These are phyloP conservation scores for Arctium lappa DNA, from an alignment of 129 eudicot species.

Conservation along the genomic window DNA sequence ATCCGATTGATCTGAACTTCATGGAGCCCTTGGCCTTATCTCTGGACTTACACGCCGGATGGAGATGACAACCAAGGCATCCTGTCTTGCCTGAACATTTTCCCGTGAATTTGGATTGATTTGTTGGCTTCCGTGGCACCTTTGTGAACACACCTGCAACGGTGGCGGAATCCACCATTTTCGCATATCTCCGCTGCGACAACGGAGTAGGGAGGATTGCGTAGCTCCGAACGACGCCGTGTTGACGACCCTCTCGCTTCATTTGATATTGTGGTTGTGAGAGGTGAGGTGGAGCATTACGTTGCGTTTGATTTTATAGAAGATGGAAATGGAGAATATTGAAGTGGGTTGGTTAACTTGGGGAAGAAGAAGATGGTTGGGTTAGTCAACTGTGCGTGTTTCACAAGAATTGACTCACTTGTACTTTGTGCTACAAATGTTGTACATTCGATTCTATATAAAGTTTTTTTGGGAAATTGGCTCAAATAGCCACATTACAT, in stretches of 20 bases:
- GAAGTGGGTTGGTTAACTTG: conserved; percentile 20
- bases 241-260: conserved; percentile 54
- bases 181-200: conserved; percentile 14
- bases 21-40: conserved; percentile 57
- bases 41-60: conserved; percentile 63
- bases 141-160: conserved; percentile 58
- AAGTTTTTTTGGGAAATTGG: no score
- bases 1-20: conserved; percentile 34
- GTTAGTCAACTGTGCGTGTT: conserved; percentile 31
- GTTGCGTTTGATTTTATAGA: conserved; percentile 13
- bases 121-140: conserved; percentile 59
- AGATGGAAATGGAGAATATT: neutral
- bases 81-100: conserved; percentile 35
- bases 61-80: conserved; percentile 52
- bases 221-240: conserved; percentile 43
- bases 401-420: neutral
- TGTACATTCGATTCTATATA: conserved; percentile 1
- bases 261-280: conserved; percentile 12
- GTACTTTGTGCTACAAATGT: neutral
- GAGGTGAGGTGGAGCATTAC: neutral
- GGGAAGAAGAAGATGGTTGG: conserved; percentile 21
- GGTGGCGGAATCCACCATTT: conserved; percentile 35
- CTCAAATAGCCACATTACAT: no score
- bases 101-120: conserved; percentile 81
- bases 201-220: conserved; percentile 20